Conservation (phyloP, 202 grass and related monocot genomes). For the Carex arenaria region DNA sequence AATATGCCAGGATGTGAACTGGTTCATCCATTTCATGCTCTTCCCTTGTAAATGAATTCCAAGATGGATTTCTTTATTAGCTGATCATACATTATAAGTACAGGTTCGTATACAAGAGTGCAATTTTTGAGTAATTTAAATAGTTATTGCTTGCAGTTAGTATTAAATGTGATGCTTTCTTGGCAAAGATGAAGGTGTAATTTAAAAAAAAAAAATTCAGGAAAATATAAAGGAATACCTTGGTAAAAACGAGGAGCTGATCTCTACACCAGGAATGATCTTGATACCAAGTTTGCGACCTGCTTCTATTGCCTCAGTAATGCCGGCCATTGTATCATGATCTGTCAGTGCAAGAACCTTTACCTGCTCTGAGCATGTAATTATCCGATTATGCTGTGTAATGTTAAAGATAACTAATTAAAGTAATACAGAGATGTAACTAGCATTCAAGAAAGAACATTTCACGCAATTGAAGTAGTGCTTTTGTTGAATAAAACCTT, state of each 20-base stretch:
- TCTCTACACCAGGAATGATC: slow-evolving; percentile 79
- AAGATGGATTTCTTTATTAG: slow-evolving; percentile 17
- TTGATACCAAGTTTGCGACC: slow-evolving; percentile 41
- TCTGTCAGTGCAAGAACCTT: slow-evolving; percentile 82
- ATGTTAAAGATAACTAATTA: not conserved
- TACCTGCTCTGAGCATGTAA: slow-evolving; percentile 56
- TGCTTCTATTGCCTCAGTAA: slow-evolving; percentile 49
- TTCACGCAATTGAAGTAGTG: too few species aligned
- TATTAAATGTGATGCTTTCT: not conserved
- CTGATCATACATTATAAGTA: not conserved
- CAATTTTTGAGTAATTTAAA: not conserved
- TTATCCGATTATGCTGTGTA: slow-evolving; percentile 20
- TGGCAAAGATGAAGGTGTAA: not conserved
- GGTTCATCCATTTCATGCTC: slow-evolving; percentile 34
- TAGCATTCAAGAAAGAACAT: too few species aligned
- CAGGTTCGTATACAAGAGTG: not conserved
- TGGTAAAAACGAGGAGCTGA: slow-evolving; percentile 53
- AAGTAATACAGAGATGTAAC: not conserved
- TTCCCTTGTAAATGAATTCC: slow-evolving; percentile 28
- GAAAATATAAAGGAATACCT: slow-evolving; percentile 22
- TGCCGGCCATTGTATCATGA: slow-evolving; percentile 77
- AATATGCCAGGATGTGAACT: slow-evolving; percentile 85
- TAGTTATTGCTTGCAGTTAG: not conserved
- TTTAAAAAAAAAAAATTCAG: not conserved
- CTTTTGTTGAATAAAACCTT: not conserved